Evolutionary conservation across 140 eudicot genomes (phyloP), one percentile per base, ranked within the genome.

Genomic region (Ambrosia hybrid): DNA sequence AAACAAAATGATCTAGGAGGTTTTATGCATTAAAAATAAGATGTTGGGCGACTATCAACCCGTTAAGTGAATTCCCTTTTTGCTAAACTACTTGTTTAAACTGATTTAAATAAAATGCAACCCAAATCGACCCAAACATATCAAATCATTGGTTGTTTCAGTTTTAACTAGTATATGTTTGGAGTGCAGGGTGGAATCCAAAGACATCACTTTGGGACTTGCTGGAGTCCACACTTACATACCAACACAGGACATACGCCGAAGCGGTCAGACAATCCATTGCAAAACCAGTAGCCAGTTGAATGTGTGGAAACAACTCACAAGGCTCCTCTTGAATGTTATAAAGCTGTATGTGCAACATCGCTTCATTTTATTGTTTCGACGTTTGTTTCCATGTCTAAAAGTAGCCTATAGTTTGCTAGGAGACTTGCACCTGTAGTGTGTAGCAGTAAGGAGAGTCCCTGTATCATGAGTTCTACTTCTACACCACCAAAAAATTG

Each of bases 171-270:
- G 8, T 51, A 51, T 51, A 13, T 53, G 38, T 57, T 16, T 71
- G 33, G 26, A 38, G 60, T 51, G 57, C 84, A 91, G 97, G 91
- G 49, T 91, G 97, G 97, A 81, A 88, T 51, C 97, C 97, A 12
- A 86, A 91, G 80, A 91, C 97, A 51, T 91, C 97, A n/a, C 89
- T 91, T 0, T 91, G 94, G 94, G 97, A 91, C 77, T 85, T 91
- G 94, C 88, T 91, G n/a, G 53, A 48, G n/a, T 48, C 53, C 53
- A 48, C 53, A 48, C 53, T 48, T 1, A 48, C 53, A 48, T 48
- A 48, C 53, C 53, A 48, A 10, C 53, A 48, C 4, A 10, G 53
- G 4, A 48, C 53, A 48, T 48, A 91, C 9, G 97, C 97, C 0
- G 85, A 81, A 78, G 97, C 97, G 66, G 60, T 91, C 46, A 91